Percentiles rank a stretch among this genome's conserved stretches.
Conservation (phyloP, 2,329 filamentous ascomycete species). For the Talaromyces sp. region DNA sequence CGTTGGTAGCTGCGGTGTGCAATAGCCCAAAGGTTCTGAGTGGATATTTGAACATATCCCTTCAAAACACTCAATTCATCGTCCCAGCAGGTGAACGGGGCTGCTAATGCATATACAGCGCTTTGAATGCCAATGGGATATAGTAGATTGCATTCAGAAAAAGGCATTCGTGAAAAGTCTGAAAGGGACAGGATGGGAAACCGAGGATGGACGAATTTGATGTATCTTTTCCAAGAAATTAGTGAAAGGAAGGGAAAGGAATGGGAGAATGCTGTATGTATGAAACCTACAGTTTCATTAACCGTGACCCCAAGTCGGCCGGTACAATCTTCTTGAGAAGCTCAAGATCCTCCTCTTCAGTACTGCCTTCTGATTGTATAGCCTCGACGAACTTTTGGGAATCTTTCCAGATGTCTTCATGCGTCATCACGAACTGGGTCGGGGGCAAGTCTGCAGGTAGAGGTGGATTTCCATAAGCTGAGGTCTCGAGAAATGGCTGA, state of each 20-base stretch:
- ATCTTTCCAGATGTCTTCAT: constrained; percentile 10
- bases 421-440: constrained; percentile 1
- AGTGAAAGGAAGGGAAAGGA: background rate
- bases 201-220: constrained; percentile 8
- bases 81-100: background rate
- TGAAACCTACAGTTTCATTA: background rate
- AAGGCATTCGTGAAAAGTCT: constrained; percentile 1
- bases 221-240: background rate
- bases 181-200: constrained; percentile 5
- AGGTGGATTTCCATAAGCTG: background rate
- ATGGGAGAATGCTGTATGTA: background rate
- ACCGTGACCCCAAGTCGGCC: background rate
- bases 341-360: background rate
- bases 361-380: background rate
- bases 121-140: constrained; percentile 5
- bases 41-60: constrained; percentile 1
- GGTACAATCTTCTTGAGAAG: constrained; percentile 1
- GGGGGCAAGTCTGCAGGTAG: background rate
- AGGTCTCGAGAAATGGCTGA: background rate
- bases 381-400: background rate
- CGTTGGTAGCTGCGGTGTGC: constrained; percentile 4
- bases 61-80: constrained; percentile 4
- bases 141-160: background rate
- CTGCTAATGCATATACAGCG: constrained; percentile 1
- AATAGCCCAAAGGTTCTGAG: background rate